Base-by-base conservation (phyloP, 1,139 yeast species). In the Wickerhamomyces sp. region DNA sequence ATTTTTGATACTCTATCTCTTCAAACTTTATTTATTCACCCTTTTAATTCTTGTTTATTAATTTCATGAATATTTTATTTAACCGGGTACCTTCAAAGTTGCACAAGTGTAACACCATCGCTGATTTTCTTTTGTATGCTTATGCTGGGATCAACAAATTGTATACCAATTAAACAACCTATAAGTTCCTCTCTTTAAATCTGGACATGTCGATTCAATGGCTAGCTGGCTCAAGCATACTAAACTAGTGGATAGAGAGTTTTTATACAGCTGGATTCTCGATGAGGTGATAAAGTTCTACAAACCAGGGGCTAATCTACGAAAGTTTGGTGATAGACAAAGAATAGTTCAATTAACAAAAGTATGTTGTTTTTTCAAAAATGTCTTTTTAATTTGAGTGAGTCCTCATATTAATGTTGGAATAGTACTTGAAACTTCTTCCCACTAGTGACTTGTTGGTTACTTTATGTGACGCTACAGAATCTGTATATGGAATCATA, bases 401-500 rank as follows among this genome's bases (percentile, higher is more conserved):
- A 18, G 23, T 18, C 23, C 23, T 18, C 4, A 18, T 18, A 18
- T 18, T 18, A 18, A 18, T 18, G 3, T 5, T 18, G 23, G 23
- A 18, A 29, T 11, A 29, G 31, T 29, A 29, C 31, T 29, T 27
- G 26, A 23, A 31, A 32, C 32, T 38, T 8, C 30, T 38, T 2
- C 35, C 40, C 11, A 32, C 18, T 31, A 36, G 40, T 10, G 14
- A n/a, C 27, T 29, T 46, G 9, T 14, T 42, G 13, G 40, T 23
- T 27, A 10, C 36, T 5, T 9, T 52, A 34, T 43, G 51, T 23
- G 60, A 57, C 23, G 44, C 52, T 1, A 42, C 47, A 27, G 39
- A 54, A 26, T 44, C 52, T 4, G 45, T 54, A 2, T 32, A 52
- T 7, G 51, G 45, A 4, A 44, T 44, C 27, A 37, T 57, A 7